Percentiles rank a stretch among this genome's conserved stretches.
Evolutionary conservation across 176 grass and related monocot genomes (phyloP).

Genomic region (Phoenix roebelenii): DNA sequence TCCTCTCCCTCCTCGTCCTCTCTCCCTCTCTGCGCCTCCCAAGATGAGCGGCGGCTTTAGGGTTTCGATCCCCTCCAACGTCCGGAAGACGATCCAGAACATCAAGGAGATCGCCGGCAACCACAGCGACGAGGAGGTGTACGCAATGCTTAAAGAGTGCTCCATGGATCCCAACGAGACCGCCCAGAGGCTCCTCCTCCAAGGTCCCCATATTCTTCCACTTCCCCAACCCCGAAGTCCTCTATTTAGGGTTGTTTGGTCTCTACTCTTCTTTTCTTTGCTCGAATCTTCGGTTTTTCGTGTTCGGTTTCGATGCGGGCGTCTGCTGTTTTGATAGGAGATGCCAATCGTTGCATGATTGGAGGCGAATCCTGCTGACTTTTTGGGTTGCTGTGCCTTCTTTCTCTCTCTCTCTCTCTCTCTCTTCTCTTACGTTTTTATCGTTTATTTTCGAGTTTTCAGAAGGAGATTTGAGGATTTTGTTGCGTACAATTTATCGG

Average conservation of each 20-base stretch:
- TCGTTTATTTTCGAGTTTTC: too few species aligned
- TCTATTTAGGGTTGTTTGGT: neutral
- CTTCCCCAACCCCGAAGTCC: neutral
- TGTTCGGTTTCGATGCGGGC: too few species aligned
- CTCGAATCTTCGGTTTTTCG: too few species aligned
- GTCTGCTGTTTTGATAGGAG: too few species aligned
- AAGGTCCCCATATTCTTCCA: slow-evolving; percentile 33
- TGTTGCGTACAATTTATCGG: too few species aligned
- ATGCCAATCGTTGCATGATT: too few species aligned
- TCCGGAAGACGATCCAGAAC: slow-evolving; percentile 58
- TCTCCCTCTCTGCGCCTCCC: neutral
- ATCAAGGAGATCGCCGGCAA: slow-evolving; percentile 85
- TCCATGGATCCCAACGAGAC: slow-evolving; percentile 96
- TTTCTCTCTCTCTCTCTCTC: too few species aligned
- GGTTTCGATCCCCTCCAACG: slow-evolving; percentile 50
- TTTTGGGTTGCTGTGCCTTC: too few species aligned
- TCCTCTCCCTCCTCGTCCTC: neutral
- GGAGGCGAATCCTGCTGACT: too few species aligned
- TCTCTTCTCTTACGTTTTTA: too few species aligned
- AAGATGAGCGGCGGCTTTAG: slow-evolving; percentile 21
- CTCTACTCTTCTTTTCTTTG: too few species aligned
- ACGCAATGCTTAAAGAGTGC: slow-evolving; percentile 88
- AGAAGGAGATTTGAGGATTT: too few species aligned
- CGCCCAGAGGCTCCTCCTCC: slow-evolving; percentile 67
- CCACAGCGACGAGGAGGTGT: slow-evolving; percentile 88